phyloP scores from a whole-genome alignment of 2,329 filamentous ascomycete species.

The Tolypocladium nubicola region DNA sequence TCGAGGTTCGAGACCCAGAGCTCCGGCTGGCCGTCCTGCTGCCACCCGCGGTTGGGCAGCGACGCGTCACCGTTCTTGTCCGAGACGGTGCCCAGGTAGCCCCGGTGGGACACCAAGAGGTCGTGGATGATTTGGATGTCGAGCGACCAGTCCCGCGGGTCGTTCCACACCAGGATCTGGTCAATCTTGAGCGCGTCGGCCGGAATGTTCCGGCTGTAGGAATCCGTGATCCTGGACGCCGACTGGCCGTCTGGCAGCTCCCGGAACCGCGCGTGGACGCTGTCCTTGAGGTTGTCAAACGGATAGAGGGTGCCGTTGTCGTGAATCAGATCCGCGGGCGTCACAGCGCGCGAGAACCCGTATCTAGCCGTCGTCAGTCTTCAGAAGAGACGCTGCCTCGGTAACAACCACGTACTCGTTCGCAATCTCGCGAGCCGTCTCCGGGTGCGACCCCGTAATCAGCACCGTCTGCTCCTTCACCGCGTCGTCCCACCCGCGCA shows the following conservation, averaged over 20 bases:
- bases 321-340: constrained; percentile 71
- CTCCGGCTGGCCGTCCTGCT: constrained; percentile 67
- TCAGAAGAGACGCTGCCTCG: neutral
- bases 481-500: constrained; percentile 44
- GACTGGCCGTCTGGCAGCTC: constrained; percentile 22
- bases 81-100: constrained; percentile 72
- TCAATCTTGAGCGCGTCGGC: constrained; percentile 60
- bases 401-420: constrained; percentile 35
- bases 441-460: constrained; percentile 60
- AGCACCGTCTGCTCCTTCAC: constrained; percentile 46
- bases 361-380: constrained; percentile 27
- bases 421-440: constrained; percentile 62
- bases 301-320: constrained; percentile 72
- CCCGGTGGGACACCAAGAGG: constrained; percentile 66
- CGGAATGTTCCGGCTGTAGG: constrained; percentile 23
- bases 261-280: constrained; percentile 16
- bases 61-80: constrained; percentile 53
- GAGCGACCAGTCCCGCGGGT: constrained; percentile 90
- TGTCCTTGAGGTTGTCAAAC: constrained; percentile 44
- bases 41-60: constrained; percentile 68
- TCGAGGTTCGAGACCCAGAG: constrained; percentile 89
- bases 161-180: constrained; percentile 88
- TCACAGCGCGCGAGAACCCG: constrained; percentile 74
- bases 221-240: constrained; percentile 17
- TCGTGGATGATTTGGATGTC: constrained; percentile 80